Evolutionary conservation across 176 grass and related monocot species (phyloP).

Genomic region (Avena insularis): DNA sequence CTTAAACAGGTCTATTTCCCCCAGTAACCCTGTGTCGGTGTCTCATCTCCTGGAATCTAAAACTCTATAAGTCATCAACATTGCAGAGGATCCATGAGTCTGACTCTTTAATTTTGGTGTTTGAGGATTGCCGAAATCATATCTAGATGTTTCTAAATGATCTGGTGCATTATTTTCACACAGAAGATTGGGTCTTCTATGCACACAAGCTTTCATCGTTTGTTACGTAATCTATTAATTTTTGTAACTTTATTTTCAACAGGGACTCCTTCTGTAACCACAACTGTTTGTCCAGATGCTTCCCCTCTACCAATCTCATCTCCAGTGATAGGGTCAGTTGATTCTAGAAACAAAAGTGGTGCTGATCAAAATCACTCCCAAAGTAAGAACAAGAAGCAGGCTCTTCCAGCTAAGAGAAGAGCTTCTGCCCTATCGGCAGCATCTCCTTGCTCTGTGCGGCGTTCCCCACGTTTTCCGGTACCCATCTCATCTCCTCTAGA

Average conservation of each 20-base stretch:
- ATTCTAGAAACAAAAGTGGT: conserved; percentile 41
- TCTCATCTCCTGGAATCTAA: neutral
- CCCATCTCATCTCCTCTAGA: conserved; percentile 10
- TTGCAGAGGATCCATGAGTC: neutral
- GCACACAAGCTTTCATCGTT: neutral
- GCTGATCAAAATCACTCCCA: neutral
- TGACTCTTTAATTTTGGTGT: conserved; percentile 2
- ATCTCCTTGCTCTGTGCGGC: conserved; percentile 49
- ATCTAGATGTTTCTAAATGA: conserved; percentile 4
- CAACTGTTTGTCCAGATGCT: conserved; percentile 35
- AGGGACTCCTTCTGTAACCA: conserved; percentile 47
- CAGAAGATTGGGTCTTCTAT: neutral
- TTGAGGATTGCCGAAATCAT: neutral
- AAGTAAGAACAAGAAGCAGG: conserved; percentile 44
- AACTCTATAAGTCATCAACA: neutral
- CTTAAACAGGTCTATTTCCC: neutral
- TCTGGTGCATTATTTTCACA: neutral
- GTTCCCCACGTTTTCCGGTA: conserved; percentile 54
- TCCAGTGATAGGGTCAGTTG: conserved; percentile 43
- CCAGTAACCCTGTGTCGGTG: neutral
- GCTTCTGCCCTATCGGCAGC: neutral
- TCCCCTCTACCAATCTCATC: conserved; percentile 47
- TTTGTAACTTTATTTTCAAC: neutral
- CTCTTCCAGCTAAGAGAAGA: conserved; percentile 56
- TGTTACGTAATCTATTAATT: neutral